Conservation (phyloP, 257 asterid genomes). For the Plantago elongata region DNA sequence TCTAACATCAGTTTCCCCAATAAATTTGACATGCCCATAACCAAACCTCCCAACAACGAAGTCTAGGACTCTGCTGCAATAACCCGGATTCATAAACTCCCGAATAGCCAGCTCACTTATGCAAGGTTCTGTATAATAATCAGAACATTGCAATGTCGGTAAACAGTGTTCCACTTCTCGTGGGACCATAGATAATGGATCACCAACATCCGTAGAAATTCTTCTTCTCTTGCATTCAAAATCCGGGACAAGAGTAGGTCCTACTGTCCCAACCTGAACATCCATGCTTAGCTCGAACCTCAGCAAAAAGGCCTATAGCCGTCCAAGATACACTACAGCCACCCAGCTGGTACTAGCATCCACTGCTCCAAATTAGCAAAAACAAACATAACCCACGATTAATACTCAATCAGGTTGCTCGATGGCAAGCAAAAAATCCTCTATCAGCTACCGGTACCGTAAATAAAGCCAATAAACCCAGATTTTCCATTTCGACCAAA, state of each 20-base stretch:
- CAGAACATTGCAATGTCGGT: slow-evolving; percentile 54
- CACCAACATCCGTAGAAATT: slow-evolving; percentile 36
- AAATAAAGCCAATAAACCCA: background rate
- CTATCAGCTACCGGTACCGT: background rate
- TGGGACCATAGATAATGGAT: slow-evolving; percentile 24
- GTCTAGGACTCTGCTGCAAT: slow-evolving; percentile 64
- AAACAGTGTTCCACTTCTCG: slow-evolving; percentile 31
- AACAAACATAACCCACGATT: background rate
- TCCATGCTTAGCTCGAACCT: slow-evolving; percentile 35
- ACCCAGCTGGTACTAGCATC: slow-evolving; percentile 22
- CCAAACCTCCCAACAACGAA: slow-evolving; percentile 79
- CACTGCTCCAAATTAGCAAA: slow-evolving; percentile 21
- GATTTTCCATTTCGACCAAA: slow-evolving; percentile 9
- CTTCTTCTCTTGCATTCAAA: slow-evolving; percentile 61
- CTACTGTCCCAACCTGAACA: slow-evolving; percentile 28
- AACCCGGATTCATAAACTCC: slow-evolving; percentile 61
- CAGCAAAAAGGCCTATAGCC: slow-evolving; percentile 17
- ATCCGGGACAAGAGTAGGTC: slow-evolving; percentile 28
- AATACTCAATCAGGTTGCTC: background rate
- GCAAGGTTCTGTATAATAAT: slow-evolving; percentile 73
- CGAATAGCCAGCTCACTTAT: slow-evolving; percentile 64
- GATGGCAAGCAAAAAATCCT: slow-evolving; percentile 1
- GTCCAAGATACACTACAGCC: background rate
- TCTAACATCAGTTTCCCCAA: slow-evolving; percentile 82
- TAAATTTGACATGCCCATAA: slow-evolving; percentile 61